Conservation (phyloP, 768 basidiomycete species). For the Hypholoma fasciculare region DNA sequence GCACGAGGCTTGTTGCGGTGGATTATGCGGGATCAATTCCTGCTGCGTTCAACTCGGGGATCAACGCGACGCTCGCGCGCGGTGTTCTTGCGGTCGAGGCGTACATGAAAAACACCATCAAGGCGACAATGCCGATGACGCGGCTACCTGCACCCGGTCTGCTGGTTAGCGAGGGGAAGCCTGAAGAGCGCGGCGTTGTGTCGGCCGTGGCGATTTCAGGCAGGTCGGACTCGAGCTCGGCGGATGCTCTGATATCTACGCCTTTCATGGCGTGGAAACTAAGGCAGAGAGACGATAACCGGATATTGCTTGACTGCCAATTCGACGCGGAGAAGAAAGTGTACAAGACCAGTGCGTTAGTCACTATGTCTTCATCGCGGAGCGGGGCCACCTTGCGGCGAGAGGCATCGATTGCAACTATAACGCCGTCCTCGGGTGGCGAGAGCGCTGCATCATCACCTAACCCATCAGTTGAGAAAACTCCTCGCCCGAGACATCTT, state of each 20-base stretch:
- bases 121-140: slow-evolving; percentile 61
- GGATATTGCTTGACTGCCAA: slow-evolving; percentile 54
- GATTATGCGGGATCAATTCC: slow-evolving; percentile 89
- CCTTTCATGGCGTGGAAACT: slow-evolving; percentile 56
- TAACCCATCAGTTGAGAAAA: slow-evolving; percentile 15
- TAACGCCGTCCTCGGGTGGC: slow-evolving; percentile 9
- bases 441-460: not conserved
- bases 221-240: slow-evolving; percentile 18
- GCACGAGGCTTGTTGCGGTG: slow-evolving; percentile 80
- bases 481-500: slow-evolving; percentile 42
- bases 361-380: slow-evolving; percentile 31
- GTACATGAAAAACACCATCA: slow-evolving; percentile 59
- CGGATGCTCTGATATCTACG: slow-evolving; percentile 8
- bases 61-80: slow-evolving; percentile 76
- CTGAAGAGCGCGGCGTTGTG: slow-evolving; percentile 35
- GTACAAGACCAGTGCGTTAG: slow-evolving; percentile 52
- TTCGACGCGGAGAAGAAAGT: slow-evolving; percentile 51
- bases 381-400: slow-evolving; percentile 1
- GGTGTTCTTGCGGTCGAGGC: slow-evolving; percentile 74
- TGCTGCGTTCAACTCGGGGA: slow-evolving; percentile 79
- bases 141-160: slow-evolving; percentile 68
- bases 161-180: slow-evolving; percentile 53
- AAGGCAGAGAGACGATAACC: slow-evolving; percentile 56
- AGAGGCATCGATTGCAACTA: slow-evolving; percentile 19
- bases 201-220: slow-evolving; percentile 7